Evolutionary conservation across 768 basidiomycete genomes (phyloP).

Genomic region (Lactifluus rugatus): DNA sequence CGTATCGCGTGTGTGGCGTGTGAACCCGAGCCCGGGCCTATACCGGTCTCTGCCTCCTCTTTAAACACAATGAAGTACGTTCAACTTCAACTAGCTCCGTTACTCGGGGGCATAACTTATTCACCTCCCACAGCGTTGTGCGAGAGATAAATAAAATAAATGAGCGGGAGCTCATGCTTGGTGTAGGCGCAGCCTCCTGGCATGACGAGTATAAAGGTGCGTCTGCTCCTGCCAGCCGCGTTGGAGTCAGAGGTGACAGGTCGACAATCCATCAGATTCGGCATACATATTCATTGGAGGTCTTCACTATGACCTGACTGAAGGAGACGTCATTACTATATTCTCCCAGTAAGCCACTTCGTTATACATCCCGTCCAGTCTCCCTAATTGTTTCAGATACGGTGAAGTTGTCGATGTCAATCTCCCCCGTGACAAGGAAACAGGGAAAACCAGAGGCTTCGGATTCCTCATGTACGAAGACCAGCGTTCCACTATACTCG

Average conservation of each 20-base stretch:
- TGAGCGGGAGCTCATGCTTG: conserved; percentile 76
- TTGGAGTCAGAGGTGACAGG: conserved; percentile 7
- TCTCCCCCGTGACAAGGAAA: conserved; percentile 87
- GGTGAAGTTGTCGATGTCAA: conserved; percentile 96
- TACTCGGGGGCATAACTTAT: conserved; percentile 8
- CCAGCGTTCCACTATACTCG: conserved; percentile 89
- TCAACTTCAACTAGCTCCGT: neutral
- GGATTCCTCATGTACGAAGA: conserved; percentile 99
- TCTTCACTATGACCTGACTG: conserved; percentile 78
- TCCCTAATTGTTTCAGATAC: conserved; percentile 45
- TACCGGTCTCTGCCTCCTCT: too few relatives aligned
- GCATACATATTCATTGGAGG: conserved; percentile 94
- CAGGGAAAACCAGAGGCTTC: conserved; percentile 86
- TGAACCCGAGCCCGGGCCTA: too few relatives aligned
- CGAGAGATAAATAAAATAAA: conserved; percentile 93
- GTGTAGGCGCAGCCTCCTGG: conserved; percentile 68
- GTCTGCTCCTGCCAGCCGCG: conserved; percentile 8
- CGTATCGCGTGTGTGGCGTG: too few relatives aligned
- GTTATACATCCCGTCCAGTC: neutral
- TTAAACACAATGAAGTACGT: conserved; percentile 59
- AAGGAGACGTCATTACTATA: conserved; percentile 94
- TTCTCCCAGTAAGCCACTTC: conserved; percentile 79
- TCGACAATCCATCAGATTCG: conserved; percentile 48
- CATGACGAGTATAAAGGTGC: conserved; percentile 90
- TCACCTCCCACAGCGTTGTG: conserved; percentile 53